Evolutionary conservation across 2,329 filamentous ascomycete genomes (phyloP).

Genomic region (Claviceps purpurea): DNA sequence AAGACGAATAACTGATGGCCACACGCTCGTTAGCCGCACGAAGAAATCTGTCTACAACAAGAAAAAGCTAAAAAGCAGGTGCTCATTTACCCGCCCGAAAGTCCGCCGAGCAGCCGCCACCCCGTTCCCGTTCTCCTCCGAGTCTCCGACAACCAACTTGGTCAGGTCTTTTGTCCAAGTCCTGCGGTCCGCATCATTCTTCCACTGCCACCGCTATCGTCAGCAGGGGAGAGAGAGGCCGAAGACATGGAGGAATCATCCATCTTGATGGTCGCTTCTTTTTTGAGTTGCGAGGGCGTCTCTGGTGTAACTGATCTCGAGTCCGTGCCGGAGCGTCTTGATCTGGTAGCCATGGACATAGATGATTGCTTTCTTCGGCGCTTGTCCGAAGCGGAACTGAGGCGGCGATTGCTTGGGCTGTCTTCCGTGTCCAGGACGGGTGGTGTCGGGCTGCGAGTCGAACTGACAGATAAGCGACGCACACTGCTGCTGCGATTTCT

Average conservation of each 20-base stretch:
- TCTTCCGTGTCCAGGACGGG: slow-evolving; percentile 31
- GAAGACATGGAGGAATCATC: slow-evolving; percentile 7
- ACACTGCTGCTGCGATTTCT: slow-evolving; percentile 38
- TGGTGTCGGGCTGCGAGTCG: slow-evolving; percentile 36
- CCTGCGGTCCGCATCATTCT: slow-evolving; percentile 13
- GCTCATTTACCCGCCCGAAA: neutral
- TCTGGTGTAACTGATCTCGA: slow-evolving; percentile 42
- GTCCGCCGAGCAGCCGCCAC: neutral
- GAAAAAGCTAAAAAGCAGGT: too few species aligned
- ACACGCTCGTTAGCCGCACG: too few species aligned
- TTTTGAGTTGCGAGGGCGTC: slow-evolving; percentile 37
- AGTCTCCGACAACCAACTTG: neutral
- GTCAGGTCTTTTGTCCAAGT: slow-evolving; percentile 6
- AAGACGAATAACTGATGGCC: neutral
- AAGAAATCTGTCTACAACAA: too few species aligned
- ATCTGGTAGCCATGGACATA: slow-evolving; percentile 23
- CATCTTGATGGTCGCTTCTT: slow-evolving; percentile 25
- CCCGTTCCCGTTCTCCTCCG: neutral
- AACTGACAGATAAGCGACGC: slow-evolving; percentile 38
- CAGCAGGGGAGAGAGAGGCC: slow-evolving; percentile 3
- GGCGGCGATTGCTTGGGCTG: slow-evolving; percentile 26
- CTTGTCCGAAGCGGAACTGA: slow-evolving; percentile 37
- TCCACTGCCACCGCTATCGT: slow-evolving; percentile 8
- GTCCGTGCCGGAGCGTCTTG: slow-evolving; percentile 32
- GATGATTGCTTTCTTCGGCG: slow-evolving; percentile 33